Evolutionary conservation across 31 red algal species (phyloP), one percentile per base, ranked within the genome.

Genomic region (Asparagopsis taxiformis): DNA sequence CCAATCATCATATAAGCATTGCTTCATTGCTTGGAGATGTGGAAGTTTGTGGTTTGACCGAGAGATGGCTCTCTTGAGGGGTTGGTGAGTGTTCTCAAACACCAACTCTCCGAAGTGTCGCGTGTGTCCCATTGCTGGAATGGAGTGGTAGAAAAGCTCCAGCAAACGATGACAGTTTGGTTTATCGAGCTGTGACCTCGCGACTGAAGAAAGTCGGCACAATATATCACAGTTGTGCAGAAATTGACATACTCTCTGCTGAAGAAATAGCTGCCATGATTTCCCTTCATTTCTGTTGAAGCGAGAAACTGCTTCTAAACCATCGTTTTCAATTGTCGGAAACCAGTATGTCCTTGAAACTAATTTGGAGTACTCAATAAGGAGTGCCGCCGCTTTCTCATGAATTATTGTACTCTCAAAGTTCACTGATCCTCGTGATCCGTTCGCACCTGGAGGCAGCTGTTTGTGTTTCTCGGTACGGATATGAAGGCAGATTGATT

Each of bases 51-150:
- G 11, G 61, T 65, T 65, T 11, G 15, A 19, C 11, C 22, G 10
- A 15, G 33, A 11, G 11, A 65, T 65, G 23, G 29, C 10, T 39
- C 61, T 32, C 33, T 65, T 65, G 15, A 65, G 30, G 10, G 0
- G 61, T 37, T 65, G 61, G 32, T 65, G 61, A 15, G 13, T 22
- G 9, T 21, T 20, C 31, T 65, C 61, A 39, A 65, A 65, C 0
- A 39, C 61, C 11, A 65, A 38, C 31, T 65, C 61, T 13, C 13
- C 17, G 15, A 65, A 32, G 15, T 37, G 9, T 13, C 33, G 9
- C 7, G 15, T 13, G 22, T 65, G 32, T 0, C 0, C 9, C 13
- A 65, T 16, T 8, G 24, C 23, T 37, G 33, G 61, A 32, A 65
- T 32, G 22, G 33, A 37, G 38, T 19, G 15, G 3, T 65, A 13